Evolutionary conservation across 1,284 basidiomycete genomes (phyloP).

Genomic region (Tremellales sp.): DNA sequence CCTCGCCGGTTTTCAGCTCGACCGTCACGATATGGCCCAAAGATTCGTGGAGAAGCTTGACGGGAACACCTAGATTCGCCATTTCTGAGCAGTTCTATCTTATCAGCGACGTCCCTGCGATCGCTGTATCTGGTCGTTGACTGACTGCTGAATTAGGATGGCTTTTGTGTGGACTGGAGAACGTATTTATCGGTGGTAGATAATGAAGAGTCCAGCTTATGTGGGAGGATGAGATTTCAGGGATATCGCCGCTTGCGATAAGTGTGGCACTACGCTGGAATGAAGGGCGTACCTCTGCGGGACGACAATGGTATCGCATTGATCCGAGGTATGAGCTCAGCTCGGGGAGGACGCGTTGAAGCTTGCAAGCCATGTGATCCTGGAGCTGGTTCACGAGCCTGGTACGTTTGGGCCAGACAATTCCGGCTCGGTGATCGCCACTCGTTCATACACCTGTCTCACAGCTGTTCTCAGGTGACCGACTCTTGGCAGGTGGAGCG

Average conservation of each 20-base stretch:
- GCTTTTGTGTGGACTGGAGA: neutral
- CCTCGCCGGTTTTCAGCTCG: slow-evolving; percentile 87
- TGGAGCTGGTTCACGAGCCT: no score
- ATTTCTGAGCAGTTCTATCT: slow-evolving; percentile 31
- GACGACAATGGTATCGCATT: no score
- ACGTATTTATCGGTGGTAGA: neutral
- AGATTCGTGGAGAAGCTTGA: slow-evolving; percentile 88
- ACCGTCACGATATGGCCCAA: slow-evolving; percentile 96
- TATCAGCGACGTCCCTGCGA: neutral
- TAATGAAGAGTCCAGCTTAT: neutral
- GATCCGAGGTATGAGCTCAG: no score
- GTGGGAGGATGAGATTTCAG: neutral
- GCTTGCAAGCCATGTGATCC: no score
- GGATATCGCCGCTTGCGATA: neutral
- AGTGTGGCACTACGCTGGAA: neutral
- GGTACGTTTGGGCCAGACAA: no score
- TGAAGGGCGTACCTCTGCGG: no score
- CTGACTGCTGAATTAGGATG: neutral
- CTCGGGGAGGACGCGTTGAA: no score
- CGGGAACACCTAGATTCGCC: slow-evolving; percentile 74
- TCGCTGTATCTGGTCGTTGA: neutral
- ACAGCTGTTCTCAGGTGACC: no score
- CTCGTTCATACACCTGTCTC: no score
- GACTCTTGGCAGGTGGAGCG: no score
- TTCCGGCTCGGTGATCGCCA: no score